These are phyloP conservation scores for Tephrocybe rancida DNA, from an alignment of 768 basidiomycete species.

Conservation along the genomic window DNA sequence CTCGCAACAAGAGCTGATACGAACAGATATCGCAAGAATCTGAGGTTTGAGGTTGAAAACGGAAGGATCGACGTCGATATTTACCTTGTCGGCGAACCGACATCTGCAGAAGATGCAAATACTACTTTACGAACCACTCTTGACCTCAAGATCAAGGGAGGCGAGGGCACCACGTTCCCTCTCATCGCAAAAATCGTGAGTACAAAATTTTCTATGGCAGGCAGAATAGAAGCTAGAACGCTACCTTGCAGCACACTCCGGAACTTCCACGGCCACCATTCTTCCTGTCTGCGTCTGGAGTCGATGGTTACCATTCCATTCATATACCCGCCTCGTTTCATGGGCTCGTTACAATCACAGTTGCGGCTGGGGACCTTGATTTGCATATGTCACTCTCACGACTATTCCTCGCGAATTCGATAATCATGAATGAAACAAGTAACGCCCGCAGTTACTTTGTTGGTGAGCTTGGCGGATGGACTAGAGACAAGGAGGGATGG, in stretches of 20 bases:
- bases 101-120: background rate
- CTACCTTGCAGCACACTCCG: slow-evolving; percentile 34
- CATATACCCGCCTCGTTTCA: slow-evolving; percentile 45
- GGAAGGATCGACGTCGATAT: slow-evolving; percentile 46
- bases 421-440: slow-evolving; percentile 36
- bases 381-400: slow-evolving; percentile 35
- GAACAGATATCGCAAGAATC: slow-evolving; percentile 34
- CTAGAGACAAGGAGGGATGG: slow-evolving; percentile 22
- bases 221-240: background rate
- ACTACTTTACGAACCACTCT: slow-evolving; percentile 28
- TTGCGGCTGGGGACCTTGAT: slow-evolving; percentile 39
- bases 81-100: slow-evolving; percentile 30
- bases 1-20: slow-evolving; percentile 16
- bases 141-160: slow-evolving; percentile 31
- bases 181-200: slow-evolving; percentile 42
- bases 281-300: slow-evolving; percentile 27
- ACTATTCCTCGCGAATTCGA: slow-evolving; percentile 25
- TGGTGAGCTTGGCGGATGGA: slow-evolving; percentile 29
- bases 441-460: slow-evolving; percentile 35
- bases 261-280: slow-evolving; percentile 35
- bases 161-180: slow-evolving; percentile 26
- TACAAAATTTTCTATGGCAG: background rate
- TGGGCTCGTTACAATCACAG: slow-evolving; percentile 38
- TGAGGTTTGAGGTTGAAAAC: slow-evolving; percentile 38
- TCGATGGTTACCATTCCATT: slow-evolving; percentile 34